Conservation (phyloP, 768 basidiomycete genomes). For the Boletus eberwhitei region DNA sequence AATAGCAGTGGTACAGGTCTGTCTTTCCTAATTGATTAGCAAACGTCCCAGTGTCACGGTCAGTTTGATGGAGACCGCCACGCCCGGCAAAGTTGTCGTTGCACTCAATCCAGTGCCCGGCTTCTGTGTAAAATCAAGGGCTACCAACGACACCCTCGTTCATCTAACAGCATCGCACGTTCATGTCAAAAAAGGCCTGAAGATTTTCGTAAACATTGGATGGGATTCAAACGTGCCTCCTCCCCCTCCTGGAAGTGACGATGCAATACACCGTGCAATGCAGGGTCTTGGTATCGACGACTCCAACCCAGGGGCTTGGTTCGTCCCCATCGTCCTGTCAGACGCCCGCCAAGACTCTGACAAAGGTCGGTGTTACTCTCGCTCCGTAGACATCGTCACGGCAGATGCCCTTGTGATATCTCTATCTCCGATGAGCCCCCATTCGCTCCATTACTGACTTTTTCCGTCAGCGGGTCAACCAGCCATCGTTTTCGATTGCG, state of each 20-base stretch:
- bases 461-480: constrained; percentile 57
- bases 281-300: constrained; percentile 44
- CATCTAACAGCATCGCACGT: constrained; percentile 11
- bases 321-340: constrained; percentile 71
- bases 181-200: constrained; percentile 45
- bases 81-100: constrained; percentile 20
- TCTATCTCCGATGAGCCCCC: constrained; percentile 14
- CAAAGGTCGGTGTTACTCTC: constrained; percentile 51
- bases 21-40: constrained; percentile 6
- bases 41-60: constrained; percentile 1
- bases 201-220: constrained; percentile 73
- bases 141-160: constrained; percentile 37
- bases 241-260: constrained; percentile 60
- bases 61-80: constrained; percentile 18
- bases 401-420: not conserved
- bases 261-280: constrained; percentile 58
- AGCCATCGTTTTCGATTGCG: constrained; percentile 69
- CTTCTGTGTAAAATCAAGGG: constrained; percentile 66
- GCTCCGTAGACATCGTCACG: constrained; percentile 7
- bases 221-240: constrained; percentile 69
- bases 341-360: constrained; percentile 59
- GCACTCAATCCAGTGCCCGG: constrained; percentile 58
- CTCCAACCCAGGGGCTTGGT: constrained; percentile 44
- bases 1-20: not conserved
- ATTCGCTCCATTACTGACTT: not conserved